These are phyloP conservation scores for Meyerozyma guilliermondii DNA, from an alignment of 1,139 yeast species.

Conservation along the genomic window DNA sequence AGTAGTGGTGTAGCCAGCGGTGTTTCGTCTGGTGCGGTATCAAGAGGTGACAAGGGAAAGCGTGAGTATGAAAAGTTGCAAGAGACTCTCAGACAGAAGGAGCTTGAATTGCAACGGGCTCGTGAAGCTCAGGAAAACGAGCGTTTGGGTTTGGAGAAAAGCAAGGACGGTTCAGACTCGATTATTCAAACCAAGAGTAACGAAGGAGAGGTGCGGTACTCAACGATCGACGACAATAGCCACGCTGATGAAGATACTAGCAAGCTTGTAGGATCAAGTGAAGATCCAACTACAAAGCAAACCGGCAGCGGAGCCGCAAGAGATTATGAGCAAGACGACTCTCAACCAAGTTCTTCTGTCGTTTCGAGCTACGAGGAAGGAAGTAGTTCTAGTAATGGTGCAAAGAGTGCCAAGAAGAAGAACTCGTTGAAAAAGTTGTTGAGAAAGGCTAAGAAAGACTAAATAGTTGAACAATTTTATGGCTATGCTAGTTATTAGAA, in stretches of 20 bases:
- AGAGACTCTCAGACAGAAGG: background rate
- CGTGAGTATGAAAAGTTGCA: background rate
- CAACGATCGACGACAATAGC: slow-evolving; percentile 36
- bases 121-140: no score
- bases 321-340: background rate
- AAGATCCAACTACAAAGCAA: slow-evolving; percentile 2
- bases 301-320: background rate
- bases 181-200: slow-evolving; percentile 21
- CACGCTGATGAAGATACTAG: slow-evolving; percentile 17
- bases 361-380: background rate
- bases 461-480: background rate
- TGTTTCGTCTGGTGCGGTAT: slow-evolving; percentile 1
- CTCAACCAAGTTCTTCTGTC: background rate
- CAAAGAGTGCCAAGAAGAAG: slow-evolving; percentile 15
- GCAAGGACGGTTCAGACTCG: slow-evolving; percentile 26
- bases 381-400: slow-evolving; percentile 6
- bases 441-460: slow-evolving; percentile 13
- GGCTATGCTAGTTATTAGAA: background rate
- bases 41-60: background rate
- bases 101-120: background rate
- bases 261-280: background rate
- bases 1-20: slow-evolving; percentile 4
- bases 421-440: slow-evolving; percentile 19
- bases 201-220: slow-evolving; percentile 16
- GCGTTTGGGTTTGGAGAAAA: slow-evolving; percentile 14